Conservation (phyloP, 2,329 filamentous ascomycete species). For the Arthrobotrys megalospora region DNA sequence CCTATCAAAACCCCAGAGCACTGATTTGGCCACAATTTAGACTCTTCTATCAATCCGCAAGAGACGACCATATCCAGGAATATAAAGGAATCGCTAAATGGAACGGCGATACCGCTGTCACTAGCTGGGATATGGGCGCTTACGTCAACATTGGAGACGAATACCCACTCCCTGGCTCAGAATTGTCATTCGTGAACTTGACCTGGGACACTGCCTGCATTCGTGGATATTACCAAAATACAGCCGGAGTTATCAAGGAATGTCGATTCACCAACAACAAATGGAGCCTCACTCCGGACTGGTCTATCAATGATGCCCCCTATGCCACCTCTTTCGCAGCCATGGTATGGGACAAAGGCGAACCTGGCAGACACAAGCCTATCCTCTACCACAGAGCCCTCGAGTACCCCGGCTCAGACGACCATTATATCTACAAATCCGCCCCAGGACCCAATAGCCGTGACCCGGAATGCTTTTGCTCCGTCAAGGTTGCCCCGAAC, state of each 20-base stretch:
- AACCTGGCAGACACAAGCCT: neutral
- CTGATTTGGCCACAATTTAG: neutral
- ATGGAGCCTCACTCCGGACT: neutral
- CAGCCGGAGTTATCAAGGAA: neutral
- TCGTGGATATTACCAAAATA: slow-evolving; percentile 13
- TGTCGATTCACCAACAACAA: neutral
- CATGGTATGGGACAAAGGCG: neutral
- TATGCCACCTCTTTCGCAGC: slow-evolving; percentile 17
- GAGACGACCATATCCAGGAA: slow-evolving; percentile 16
- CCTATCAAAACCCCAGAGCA: neutral
- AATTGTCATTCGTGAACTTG: slow-evolving; percentile 13
- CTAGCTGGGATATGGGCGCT: neutral
- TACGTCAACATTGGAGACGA: neutral
- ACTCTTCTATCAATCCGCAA: slow-evolving; percentile 20
- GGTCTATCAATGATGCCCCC: neutral
- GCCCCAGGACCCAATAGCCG: neutral
- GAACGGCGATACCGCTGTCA: neutral
- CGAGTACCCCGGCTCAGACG: neutral
- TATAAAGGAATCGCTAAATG: neutral
- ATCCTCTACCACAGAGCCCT: neutral
- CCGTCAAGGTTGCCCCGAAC: neutral
- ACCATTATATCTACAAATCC: neutral
- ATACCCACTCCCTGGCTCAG: neutral
- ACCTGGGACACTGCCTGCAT: neutral
- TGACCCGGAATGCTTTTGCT: neutral